Base-by-base conservation (phyloP, 768 basidiomycete genomes). In the Suillus americanus region DNA sequence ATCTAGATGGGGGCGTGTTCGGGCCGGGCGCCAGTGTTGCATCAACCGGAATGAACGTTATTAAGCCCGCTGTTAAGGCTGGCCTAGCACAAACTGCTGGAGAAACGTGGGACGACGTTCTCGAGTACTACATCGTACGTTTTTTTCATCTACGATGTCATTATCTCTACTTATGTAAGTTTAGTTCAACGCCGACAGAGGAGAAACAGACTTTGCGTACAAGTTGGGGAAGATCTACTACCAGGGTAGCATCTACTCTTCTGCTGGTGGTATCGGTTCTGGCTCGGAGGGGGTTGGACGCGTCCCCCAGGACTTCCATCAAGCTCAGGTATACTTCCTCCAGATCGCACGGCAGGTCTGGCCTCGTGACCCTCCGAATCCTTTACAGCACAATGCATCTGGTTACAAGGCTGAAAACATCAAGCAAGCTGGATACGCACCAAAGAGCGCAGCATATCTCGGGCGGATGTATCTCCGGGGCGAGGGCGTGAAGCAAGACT, bases 181-280 rank as follows among this genome's bases (percentile, higher is more conserved):
- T 67, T 67, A 97, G 91, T 99, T 97, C 77, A 97, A 98, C 60
- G 94, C 97, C 7, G 95, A 98, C 70, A 88, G 95, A 33, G 94
- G 94, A 33, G 93, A 95, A 69, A 86, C 86, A 60, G 88, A 90
- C 67, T 97, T 94, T 74, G 94, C 95, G 2, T 95, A 92, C 76
- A 88, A 93, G 18, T 84, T 99, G 2, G 97, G 95, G n/a, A 90
- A 94, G 77, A 92, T 99, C 12, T 97, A 91, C 78, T 99, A 99
- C 72, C 92, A 95, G 73, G 97, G 97, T 20, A 95, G 92, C 64
- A 91, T 98, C 41, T 98, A 97, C 71, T 82, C 85, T 6, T 80
- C 86, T 12, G 75, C 82, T 16, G 94, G 94, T 3, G 96, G 97
- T 12, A 87, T 92, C 46, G 86, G 84, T 3, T 95, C 92, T 2